Evolutionary conservation across 2,329 filamentous ascomycete species (phyloP), one percentile per base, ranked within the genome.

Genomic region (Madurella mycetomatis): DNA sequence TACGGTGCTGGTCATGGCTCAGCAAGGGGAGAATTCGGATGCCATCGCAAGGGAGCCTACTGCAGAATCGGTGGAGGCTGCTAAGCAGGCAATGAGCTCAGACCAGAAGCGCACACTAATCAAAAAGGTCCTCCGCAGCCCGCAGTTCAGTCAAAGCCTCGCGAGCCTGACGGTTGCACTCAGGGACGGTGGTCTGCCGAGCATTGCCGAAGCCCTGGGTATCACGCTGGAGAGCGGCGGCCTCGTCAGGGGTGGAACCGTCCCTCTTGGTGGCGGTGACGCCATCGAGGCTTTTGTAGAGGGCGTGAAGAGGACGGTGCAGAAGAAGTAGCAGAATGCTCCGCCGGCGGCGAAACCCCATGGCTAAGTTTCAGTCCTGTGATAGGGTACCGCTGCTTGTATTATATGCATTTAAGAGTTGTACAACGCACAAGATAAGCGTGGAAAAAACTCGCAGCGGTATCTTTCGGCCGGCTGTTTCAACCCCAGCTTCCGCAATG

Each of bases 201-300:
- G 86, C 63, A 87, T 99, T 60, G 87, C 90, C 7, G 91, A 95
- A 64, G 92, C 92, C 4, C 75, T 99, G 40, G 82, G 85, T 7
- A 82, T 97, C 55, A 83, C 84, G 62, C 83, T 99, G 17, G 81
- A 87, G 66, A 90, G 96, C 67, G 87, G 87, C n/a, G 92, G 92
- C 3, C 87, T 88, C 60, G 80, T 95, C 65, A 80, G 80, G 58
- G 85, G 88, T 52, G 86, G 89, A 5, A 87, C 83, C 48, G 85
- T 96, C 75, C 92, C 92, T 2, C 72, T 96, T 44, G 92, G 92
- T 42, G 92, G 92, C 49, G 89, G 88, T 5, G 87, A 94, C 64
- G 92, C 92, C 12, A 85, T 99, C 1, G 87, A 95, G 73, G 89
- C 88, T 3, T 99, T 99, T 71, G 80, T 99, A 18, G 83, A 95